These are phyloP conservation scores for Metschnikowia drakensbergensis DNA, from an alignment of 805 yeast species.

Conservation along the genomic window DNA sequence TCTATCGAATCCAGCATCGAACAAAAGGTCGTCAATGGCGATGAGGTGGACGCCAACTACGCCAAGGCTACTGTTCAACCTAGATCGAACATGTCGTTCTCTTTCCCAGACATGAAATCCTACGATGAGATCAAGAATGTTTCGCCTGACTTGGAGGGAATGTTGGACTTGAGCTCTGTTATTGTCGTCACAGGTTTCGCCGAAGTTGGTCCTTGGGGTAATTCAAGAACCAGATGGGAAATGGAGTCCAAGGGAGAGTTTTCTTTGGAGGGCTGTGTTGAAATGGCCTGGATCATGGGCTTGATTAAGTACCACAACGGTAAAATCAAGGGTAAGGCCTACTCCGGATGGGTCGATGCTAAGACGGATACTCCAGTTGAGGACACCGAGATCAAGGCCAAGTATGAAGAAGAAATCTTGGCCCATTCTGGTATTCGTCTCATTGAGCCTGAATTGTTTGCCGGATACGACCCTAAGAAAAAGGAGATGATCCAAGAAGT, in stretches of 20 bases:
- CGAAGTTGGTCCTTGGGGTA: slow-evolving; percentile 99
- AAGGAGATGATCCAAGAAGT: slow-evolving; percentile 93
- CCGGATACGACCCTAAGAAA: slow-evolving; percentile 92
- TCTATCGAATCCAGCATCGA: slow-evolving; percentile 91
- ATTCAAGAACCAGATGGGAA: slow-evolving; percentile 98
- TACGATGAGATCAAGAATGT: slow-evolving; percentile 66
- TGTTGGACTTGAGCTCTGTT: slow-evolving; percentile 87
- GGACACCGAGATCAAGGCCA: slow-evolving; percentile 87
- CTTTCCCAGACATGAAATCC: slow-evolving; percentile 84
- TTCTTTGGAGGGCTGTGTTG: slow-evolving; percentile 95
- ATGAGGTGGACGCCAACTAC: slow-evolving; percentile 81
- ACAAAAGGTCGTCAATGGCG: slow-evolving; percentile 80
- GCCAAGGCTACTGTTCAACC: slow-evolving; percentile 77
- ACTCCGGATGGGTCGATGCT: slow-evolving; percentile 97
- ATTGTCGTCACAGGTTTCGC: slow-evolving; percentile 97
- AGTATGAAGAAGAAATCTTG: slow-evolving; percentile 84
- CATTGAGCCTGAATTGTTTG: slow-evolving; percentile 91
- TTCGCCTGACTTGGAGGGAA: slow-evolving; percentile 78
- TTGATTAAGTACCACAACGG: slow-evolving; percentile 94
- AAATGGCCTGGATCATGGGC: slow-evolving; percentile 99
- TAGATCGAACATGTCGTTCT: slow-evolving; percentile 90
- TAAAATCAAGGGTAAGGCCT: slow-evolving; percentile 80
- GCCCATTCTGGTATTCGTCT: slow-evolving; percentile 96
- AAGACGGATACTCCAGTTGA: slow-evolving; percentile 91
- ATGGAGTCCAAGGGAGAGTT: slow-evolving; percentile 96